A percentile compares a stretch with the other conserved stretches of the same genome.
phyloP scores from a whole-genome alignment of 225 moss, liverwort and hornwort species.

The Pleurozium schreberi region DNA sequence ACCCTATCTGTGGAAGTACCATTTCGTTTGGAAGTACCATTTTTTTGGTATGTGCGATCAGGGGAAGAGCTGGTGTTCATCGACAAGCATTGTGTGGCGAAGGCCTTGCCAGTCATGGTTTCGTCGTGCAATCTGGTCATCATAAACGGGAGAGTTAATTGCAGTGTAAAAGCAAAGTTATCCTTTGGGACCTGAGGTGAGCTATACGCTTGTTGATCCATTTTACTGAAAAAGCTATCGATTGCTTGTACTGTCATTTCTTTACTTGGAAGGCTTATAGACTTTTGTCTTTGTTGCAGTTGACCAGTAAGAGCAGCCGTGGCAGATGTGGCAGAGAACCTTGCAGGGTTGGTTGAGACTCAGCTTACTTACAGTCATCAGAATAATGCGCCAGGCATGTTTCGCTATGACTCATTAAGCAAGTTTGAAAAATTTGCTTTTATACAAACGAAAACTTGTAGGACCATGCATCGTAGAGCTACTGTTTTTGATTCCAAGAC shows the following conservation, averaged over 20 bases:
- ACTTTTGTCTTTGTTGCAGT: too few relatives aligned
- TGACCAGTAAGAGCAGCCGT: too few relatives aligned
- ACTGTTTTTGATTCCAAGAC: too few relatives aligned
- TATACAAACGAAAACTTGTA: too few relatives aligned
- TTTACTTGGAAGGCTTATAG: too few relatives aligned
- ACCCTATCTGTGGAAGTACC: background rate
- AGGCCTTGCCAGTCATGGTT: background rate
- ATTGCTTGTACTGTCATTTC: background rate
- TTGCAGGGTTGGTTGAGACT: too few relatives aligned
- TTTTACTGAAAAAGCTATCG: background rate
- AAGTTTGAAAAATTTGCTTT: too few relatives aligned
- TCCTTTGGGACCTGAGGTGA: background rate
- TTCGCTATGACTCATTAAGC: too few relatives aligned
- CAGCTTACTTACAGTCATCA: too few relatives aligned
- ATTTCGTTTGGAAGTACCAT: background rate
- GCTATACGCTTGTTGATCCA: background rate
- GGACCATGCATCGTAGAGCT: too few relatives aligned
- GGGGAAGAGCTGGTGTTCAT: background rate
- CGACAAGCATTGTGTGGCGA: background rate
- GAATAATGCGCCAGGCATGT: too few relatives aligned
- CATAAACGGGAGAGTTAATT: background rate
- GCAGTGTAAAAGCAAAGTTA: background rate
- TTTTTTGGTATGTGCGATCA: background rate
- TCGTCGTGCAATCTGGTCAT: background rate
- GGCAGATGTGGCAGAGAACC: too few relatives aligned